Percentiles rank a stretch among this genome's conserved stretches.
These are phyloP conservation scores for Albophoma yamanashiensis DNA, from an alignment of 2,329 filamentous ascomycete species.

Conservation along the genomic window DNA sequence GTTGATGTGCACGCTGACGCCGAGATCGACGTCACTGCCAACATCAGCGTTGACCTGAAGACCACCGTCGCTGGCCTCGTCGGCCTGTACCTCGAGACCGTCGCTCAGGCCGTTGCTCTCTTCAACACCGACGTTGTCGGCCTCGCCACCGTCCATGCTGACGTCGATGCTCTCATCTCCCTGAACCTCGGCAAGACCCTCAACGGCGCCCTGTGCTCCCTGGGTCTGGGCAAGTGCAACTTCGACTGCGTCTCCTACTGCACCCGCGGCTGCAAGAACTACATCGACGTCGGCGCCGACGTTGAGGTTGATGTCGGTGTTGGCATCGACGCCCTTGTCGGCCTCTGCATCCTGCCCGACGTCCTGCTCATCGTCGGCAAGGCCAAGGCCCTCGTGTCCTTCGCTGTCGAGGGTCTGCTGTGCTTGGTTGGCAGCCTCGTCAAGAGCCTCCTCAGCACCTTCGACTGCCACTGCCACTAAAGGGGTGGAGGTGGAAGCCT, in stretches of 20 bases:
- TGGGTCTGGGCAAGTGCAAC: constrained; percentile 21
- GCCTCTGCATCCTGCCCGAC: constrained; percentile 21
- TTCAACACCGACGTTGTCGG: constrained; percentile 26
- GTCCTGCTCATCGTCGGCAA: constrained; percentile 16
- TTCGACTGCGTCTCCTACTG: constrained; percentile 27
- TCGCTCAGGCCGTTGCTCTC: constrained; percentile 20
- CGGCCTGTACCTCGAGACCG: constrained; percentile 20
- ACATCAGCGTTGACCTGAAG: constrained; percentile 20
- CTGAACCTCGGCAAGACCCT: constrained; percentile 13
- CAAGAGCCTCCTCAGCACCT: constrained; percentile 16
- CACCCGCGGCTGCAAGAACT: constrained; percentile 26
- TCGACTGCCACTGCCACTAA: constrained; percentile 22
- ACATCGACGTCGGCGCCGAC: constrained; percentile 17
- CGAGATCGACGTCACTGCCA: constrained; percentile 9
- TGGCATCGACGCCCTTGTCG: constrained; percentile 16
- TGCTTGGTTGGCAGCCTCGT: constrained; percentile 21
- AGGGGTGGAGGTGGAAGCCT: not conserved
- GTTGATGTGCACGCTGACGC: constrained; percentile 10
- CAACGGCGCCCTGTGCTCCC: constrained; percentile 14
- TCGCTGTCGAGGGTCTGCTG: constrained; percentile 19
- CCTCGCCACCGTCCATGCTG: constrained; percentile 13
- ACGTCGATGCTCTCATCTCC: constrained; percentile 15
- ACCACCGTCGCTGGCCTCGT: constrained; percentile 18
- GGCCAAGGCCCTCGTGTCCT: constrained; percentile 12
- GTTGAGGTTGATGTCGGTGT: constrained; percentile 9